A percentile compares a stretch with the other conserved stretches of the same genome.
These are phyloP conservation scores for Fusarium austroafricanum DNA, from an alignment of 2,329 filamentous ascomycete species.

Conservation along the genomic window DNA sequence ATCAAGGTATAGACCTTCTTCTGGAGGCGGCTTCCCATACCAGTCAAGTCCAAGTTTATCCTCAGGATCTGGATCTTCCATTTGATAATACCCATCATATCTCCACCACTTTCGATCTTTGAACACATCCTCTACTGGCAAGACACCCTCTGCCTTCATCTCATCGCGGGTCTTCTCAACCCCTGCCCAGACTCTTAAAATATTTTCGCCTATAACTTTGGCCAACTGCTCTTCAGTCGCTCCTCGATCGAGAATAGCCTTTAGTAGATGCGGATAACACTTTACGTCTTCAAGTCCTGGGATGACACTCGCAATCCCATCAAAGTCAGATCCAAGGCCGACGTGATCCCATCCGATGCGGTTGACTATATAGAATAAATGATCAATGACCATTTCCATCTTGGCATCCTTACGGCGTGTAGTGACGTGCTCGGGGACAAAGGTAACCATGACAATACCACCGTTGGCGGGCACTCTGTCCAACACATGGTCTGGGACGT, in stretches of 20 bases:
- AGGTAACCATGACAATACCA: not conserved
- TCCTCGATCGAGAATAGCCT: slow-evolving; percentile 4
- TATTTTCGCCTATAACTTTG: not conserved
- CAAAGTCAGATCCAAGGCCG: slow-evolving; percentile 3
- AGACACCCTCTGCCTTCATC: not conserved
- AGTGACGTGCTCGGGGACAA: slow-evolving; percentile 6
- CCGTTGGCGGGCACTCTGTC: not conserved
- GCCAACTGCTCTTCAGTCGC: not conserved
- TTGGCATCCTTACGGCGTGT: not conserved
- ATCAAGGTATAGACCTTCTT: not conserved
- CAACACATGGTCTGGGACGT: not conserved
- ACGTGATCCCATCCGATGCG: slow-evolving; percentile 6
- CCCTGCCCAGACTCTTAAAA: not conserved
- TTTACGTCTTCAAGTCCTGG: not conserved
- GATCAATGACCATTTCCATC: slow-evolving; percentile 10
- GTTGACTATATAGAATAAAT: slow-evolving; percentile 3
- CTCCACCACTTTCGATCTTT: slow-evolving; percentile 19
- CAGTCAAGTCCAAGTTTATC: slow-evolving; percentile 11
- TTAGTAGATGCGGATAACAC: not conserved
- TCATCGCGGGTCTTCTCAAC: not conserved
- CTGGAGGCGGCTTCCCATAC: not conserved
- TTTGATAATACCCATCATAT: slow-evolving; percentile 21
- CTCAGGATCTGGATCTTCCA: slow-evolving; percentile 18
- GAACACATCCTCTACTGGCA: slow-evolving; percentile 3
- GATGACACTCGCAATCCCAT: not conserved